These are phyloP conservation scores for Paracamarosporium sp. DNA, from an alignment of 2,329 filamentous ascomycete genomes.

Conservation along the genomic window DNA sequence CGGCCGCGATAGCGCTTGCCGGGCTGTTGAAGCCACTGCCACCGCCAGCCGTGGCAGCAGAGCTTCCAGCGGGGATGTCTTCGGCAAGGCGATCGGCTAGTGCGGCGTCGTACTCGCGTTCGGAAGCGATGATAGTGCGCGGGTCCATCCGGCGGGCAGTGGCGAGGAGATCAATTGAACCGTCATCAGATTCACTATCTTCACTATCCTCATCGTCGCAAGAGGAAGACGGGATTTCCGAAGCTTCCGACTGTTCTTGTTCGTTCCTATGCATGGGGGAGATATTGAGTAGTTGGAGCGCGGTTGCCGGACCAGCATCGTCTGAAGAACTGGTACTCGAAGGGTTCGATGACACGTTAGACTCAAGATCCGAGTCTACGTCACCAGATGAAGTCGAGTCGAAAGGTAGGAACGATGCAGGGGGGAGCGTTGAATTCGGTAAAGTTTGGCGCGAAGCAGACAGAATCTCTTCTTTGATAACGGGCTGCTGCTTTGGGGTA, in stretches of 20 bases:
- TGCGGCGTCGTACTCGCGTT: constrained; percentile 56
- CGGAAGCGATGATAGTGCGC: constrained; percentile 46
- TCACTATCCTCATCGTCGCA: constrained; percentile 11
- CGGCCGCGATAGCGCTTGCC: not conserved
- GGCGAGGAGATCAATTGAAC: constrained; percentile 53
- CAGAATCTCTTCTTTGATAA: constrained; percentile 70
- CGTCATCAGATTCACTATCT: constrained; percentile 36
- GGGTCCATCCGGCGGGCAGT: constrained; percentile 53
- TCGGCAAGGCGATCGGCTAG: constrained; percentile 56
- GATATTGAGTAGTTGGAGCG: constrained; percentile 38
- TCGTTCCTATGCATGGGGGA: constrained; percentile 16
- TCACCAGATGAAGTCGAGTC: constrained; percentile 45
- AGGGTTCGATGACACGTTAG: constrained; percentile 42
- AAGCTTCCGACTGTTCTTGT: not conserved
- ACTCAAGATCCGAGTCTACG: constrained; percentile 44
- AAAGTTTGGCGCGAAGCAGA: constrained; percentile 71
- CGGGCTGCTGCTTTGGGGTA: constrained; percentile 14
- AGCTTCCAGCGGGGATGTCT: constrained; percentile 57
- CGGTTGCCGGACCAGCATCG: constrained; percentile 25
- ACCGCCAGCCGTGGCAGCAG: constrained; percentile 56
- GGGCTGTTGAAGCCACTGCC: constrained; percentile 57
- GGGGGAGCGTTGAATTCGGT: constrained; percentile 52
- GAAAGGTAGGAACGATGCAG: constrained; percentile 52
- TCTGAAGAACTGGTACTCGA: constrained; percentile 26
- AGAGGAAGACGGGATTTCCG: constrained; percentile 41